phyloP scores from a whole-genome alignment of 306 rosid species.

The Amphicarpaea edgeworthii region DNA sequence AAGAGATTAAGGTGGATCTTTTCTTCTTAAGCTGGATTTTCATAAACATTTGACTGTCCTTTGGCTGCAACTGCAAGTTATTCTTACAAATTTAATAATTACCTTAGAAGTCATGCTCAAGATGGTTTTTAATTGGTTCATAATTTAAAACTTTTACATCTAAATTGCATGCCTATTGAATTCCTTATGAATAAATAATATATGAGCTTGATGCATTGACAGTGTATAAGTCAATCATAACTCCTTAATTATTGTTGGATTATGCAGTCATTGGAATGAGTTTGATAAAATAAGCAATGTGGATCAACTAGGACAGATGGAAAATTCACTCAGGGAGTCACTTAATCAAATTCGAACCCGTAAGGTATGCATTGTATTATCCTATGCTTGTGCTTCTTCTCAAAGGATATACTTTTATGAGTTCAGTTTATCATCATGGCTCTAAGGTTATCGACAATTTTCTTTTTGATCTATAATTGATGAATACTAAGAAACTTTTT shows the following conservation, averaged over 20 bases:
- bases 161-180: no score
- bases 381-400: neutral
- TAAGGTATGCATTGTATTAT: slow-evolving; percentile 60
- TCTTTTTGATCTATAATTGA: neutral
- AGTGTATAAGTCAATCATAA: no score
- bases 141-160: neutral
- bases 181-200: no score
- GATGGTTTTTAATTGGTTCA: neutral
- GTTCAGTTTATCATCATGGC: slow-evolving; percentile 25
- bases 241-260: slow-evolving; percentile 23
- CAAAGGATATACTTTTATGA: neutral
- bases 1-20: slow-evolving; percentile 74
- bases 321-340: slow-evolving; percentile 78
- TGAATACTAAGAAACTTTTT: neutral
- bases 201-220: no score
- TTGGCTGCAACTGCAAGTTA: neutral
- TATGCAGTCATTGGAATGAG: slow-evolving; percentile 59
- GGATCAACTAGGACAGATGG: slow-evolving; percentile 79
- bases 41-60: slow-evolving; percentile 5
- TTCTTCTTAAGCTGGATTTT: slow-evolving; percentile 31
- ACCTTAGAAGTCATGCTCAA: neutral
- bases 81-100: slow-evolving; percentile 35
- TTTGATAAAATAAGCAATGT: slow-evolving; percentile 70
- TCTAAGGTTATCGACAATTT: neutral
- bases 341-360: slow-evolving; percentile 67